These are phyloP conservation scores for Chlamydomonas sphaeroides DNA, from an alignment of 139 green algal species.

Conservation along the genomic window DNA sequence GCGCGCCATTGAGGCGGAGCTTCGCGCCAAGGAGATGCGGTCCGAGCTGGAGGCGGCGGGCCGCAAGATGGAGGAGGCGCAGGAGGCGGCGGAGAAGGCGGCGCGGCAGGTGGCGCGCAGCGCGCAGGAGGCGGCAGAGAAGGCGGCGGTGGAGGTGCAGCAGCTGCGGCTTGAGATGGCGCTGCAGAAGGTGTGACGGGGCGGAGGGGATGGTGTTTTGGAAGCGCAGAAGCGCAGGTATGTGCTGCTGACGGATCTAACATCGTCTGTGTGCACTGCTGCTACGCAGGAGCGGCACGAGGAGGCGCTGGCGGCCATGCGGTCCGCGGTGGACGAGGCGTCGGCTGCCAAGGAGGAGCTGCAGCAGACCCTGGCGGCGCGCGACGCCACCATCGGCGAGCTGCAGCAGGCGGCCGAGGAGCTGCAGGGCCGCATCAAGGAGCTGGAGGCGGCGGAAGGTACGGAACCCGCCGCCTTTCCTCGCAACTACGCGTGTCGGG, in stretches of 20 bases:
- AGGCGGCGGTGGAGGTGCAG: slow-evolving; percentile 48
- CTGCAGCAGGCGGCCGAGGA: slow-evolving; percentile 26
- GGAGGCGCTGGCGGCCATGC: slow-evolving; percentile 28
- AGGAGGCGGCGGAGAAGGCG: slow-evolving; percentile 26
- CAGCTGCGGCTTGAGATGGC: slow-evolving; percentile 45
- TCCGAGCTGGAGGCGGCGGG: slow-evolving; percentile 45
- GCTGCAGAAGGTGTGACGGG: slow-evolving; percentile 48
- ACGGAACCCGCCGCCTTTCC: no score
- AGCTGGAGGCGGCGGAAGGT: slow-evolving; percentile 62
- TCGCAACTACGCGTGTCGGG: no score
- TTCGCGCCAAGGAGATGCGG: slow-evolving; percentile 59
- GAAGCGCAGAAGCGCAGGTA: no score
- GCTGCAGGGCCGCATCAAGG: slow-evolving; percentile 10
- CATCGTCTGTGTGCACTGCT: not conserved
- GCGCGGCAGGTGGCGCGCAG: slow-evolving; percentile 20
- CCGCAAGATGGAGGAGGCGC: slow-evolving; percentile 39
- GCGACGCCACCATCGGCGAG: slow-evolving; percentile 14
- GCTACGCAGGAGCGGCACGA: slow-evolving; percentile 35
- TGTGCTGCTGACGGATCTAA: no score
- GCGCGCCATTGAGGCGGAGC: slow-evolving; percentile 72
- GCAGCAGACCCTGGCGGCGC: not conserved
- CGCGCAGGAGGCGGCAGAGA: slow-evolving; percentile 37
- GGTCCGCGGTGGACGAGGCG: slow-evolving; percentile 22
- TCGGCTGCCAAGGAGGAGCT: slow-evolving; percentile 25
- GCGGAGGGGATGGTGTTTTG: no score